Conservation (phyloP, 257 asterid species). For the Solanum chilense region DNA sequence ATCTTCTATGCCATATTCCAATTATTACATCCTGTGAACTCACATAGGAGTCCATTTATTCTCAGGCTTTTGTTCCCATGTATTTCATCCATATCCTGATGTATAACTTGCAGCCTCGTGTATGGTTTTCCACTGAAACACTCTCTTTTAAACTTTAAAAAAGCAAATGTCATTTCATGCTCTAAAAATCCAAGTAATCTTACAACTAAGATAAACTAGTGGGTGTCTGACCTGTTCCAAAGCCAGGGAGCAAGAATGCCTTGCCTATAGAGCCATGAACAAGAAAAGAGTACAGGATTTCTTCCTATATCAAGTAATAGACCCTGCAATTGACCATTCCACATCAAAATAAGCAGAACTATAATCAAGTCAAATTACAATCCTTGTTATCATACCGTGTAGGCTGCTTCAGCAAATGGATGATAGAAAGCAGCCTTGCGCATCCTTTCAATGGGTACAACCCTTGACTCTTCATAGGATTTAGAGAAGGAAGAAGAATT, state of each 20-base stretch:
- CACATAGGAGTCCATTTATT: not conserved
- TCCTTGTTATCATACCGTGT: conserved; percentile 4
- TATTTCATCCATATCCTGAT: not conserved
- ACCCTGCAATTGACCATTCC: conserved; percentile 9
- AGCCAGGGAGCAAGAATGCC: conserved; percentile 24
- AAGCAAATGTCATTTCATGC: not conserved
- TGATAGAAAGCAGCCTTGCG: conserved; percentile 12
- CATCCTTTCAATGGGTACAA: conserved; percentile 4
- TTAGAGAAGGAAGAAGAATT: not conserved
- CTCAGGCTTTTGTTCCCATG: not conserved
- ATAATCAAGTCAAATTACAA: no score
- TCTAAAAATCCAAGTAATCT: not conserved
- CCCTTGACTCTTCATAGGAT: not conserved
- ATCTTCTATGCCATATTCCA: not conserved
- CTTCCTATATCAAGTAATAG: conserved; percentile 25
- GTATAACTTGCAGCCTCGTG: not conserved
- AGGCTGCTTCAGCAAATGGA: conserved; percentile 31
- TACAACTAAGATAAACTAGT: not conserved
- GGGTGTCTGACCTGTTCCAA: conserved; percentile 10
- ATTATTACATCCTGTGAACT: not conserved
- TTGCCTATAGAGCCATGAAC: conserved; percentile 22
- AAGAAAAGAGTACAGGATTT: conserved; percentile 15
- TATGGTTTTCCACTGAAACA: not conserved
- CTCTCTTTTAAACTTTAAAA: not conserved
- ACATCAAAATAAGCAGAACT: not conserved